phyloP scores from a whole-genome alignment of 345 rosid genomes.

The Populus deltoides region DNA sequence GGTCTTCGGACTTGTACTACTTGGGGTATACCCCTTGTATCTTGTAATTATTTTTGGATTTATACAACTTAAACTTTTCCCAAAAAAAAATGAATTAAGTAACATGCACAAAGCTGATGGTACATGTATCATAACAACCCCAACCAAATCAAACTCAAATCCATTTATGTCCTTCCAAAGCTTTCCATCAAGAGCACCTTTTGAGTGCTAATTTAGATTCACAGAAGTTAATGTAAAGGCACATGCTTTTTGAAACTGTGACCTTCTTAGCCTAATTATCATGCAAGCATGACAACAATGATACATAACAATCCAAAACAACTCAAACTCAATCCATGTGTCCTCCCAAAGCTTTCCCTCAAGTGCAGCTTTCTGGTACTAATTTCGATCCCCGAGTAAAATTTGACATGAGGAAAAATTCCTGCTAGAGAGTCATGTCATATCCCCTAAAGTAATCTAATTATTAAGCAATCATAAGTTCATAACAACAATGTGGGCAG shows the following conservation, averaged over 20 bases:
- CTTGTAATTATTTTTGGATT: too few species aligned
- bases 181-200: background rate
- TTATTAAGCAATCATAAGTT: background rate
- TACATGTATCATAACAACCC: too few species aligned
- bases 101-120: too few species aligned
- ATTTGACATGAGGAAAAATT: background rate
- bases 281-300: background rate
- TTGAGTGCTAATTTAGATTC: background rate
- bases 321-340: background rate
- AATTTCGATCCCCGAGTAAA: background rate
- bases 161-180: too few species aligned
- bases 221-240: background rate
- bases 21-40: too few species aligned
- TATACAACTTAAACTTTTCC: too few species aligned
- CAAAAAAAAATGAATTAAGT: too few species aligned
- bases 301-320: conserved; percentile 2
- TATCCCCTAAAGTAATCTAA: background rate
- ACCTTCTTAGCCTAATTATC: background rate
- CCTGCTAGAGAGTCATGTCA: background rate
- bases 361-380: background rate
- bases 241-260: background rate
- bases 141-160: too few species aligned
- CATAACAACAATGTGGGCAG: background rate
- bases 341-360: background rate
- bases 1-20: too few species aligned